A percentile compares a stretch with the other conserved stretches of the same genome.
Conservation (phyloP, 2,329 filamentous ascomycete species). For the Aspergillus fumigatiaffinis region DNA sequence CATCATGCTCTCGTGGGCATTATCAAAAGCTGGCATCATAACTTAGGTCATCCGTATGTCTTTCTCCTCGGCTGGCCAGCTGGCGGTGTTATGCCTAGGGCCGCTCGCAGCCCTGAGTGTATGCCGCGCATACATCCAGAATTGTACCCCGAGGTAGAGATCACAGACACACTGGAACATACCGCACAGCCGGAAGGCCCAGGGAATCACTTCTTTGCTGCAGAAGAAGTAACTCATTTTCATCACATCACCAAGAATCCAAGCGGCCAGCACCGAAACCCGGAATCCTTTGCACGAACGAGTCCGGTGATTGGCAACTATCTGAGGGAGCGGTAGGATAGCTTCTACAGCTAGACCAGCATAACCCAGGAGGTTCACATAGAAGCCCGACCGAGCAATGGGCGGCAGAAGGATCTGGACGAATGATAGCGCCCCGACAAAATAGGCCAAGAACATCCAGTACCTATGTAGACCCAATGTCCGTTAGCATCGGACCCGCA, state of each 20-base stretch:
- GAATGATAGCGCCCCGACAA: conserved; percentile 45
- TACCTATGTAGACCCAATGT: conserved; percentile 38
- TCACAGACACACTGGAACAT: conserved; percentile 49
- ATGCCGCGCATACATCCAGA: conserved; percentile 43
- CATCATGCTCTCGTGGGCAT: not conserved
- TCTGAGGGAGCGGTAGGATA: conserved; percentile 45
- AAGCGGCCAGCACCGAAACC: conserved; percentile 44
- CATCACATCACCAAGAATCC: conserved; percentile 48
- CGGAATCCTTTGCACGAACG: conserved; percentile 49
- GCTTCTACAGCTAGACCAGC: conserved; percentile 47
- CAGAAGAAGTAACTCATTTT: conserved; percentile 50
- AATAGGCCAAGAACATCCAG: conserved; percentile 56
- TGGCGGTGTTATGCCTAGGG: conserved; percentile 21
- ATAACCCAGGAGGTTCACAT: conserved; percentile 44
- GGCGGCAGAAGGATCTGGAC: conserved; percentile 53
- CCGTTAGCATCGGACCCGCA: not conserved
- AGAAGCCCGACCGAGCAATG: conserved; percentile 39
- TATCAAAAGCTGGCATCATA: not conserved
- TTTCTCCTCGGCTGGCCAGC: conserved; percentile 31
- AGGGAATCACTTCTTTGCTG: conserved; percentile 41
- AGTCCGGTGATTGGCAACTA: conserved; percentile 45
- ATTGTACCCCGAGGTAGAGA: conserved; percentile 45
- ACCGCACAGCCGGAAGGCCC: conserved; percentile 47
- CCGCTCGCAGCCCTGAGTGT: conserved; percentile 19
- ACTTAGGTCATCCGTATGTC: conserved; percentile 37